Evolutionary conservation across 2,329 filamentous ascomycete genomes (phyloP).

Genomic region (Fonsecaea monophora): DNA sequence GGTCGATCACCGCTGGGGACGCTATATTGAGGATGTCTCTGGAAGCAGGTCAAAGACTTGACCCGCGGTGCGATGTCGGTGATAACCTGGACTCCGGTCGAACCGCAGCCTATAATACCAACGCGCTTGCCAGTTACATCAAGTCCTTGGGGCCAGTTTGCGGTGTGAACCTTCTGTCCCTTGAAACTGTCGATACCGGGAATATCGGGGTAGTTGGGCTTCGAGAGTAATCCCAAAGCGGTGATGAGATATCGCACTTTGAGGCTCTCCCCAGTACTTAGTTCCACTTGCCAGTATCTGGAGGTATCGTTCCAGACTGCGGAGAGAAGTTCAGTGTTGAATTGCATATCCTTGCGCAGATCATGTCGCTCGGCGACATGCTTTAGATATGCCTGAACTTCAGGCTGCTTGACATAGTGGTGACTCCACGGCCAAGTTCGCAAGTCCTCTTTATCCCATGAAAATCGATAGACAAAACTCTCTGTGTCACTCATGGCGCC

Average conservation of each 20-base stretch:
- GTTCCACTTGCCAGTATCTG: slow-evolving; percentile 54
- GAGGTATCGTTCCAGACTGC: slow-evolving; percentile 49
- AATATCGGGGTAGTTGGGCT: slow-evolving; percentile 48
- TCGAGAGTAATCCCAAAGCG: slow-evolving; percentile 49
- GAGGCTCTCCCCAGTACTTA: slow-evolving; percentile 47
- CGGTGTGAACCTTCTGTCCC: slow-evolving; percentile 50
- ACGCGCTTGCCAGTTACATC: slow-evolving; percentile 47
- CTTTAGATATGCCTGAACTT: slow-evolving; percentile 56
- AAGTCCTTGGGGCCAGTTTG: slow-evolving; percentile 48
- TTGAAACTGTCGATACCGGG: slow-evolving; percentile 49
- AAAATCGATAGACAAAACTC: slow-evolving; percentile 46
- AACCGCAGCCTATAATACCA: slow-evolving; percentile 69
- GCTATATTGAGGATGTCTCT: slow-evolving; percentile 44
- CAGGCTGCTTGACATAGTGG: slow-evolving; percentile 39
- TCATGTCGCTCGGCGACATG: slow-evolving; percentile 56
- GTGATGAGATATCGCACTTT: slow-evolving; percentile 49
- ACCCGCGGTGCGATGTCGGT: slow-evolving; percentile 42
- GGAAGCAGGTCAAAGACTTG: slow-evolving; percentile 44
- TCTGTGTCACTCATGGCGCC: slow-evolving; percentile 46
- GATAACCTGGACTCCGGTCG: slow-evolving; percentile 65
- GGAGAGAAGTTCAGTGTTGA: slow-evolving; percentile 51
- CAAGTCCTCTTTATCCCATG: slow-evolving; percentile 45
- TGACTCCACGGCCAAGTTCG: slow-evolving; percentile 31
- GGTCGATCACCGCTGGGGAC: slow-evolving; percentile 29
- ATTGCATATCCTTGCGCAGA: slow-evolving; percentile 55